These are phyloP conservation scores for Bipolaris victoriae DNA, from an alignment of 2,329 filamentous ascomycete genomes.

Conservation along the genomic window DNA sequence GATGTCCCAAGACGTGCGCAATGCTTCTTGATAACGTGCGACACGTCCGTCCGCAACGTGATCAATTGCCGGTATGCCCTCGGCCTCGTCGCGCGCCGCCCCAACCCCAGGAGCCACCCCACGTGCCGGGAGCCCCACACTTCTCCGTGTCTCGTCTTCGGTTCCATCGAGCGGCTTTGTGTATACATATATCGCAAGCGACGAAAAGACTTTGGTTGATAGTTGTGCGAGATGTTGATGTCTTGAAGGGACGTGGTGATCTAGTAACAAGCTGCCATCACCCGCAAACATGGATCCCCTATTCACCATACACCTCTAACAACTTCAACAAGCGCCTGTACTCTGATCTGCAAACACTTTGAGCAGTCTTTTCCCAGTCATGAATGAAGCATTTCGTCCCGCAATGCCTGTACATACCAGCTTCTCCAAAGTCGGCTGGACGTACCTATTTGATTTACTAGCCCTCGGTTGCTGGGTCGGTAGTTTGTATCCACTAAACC, in stretches of 20 bases:
- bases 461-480: no score
- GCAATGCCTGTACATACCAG: neutral
- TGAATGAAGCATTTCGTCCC: neutral
- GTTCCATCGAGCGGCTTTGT: conserved; percentile 1
- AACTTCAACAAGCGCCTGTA: neutral
- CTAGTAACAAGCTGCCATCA: neutral
- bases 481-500: no score
- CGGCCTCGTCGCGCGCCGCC: conserved; percentile 22
- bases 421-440: no score
- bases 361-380: neutral
- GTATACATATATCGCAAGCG: neutral
- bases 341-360: no score
- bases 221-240: neutral
- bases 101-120: conserved; percentile 15
- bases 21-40: conserved; percentile 18
- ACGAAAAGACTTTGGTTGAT: neutral
- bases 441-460: no score
- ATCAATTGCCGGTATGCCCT: conserved; percentile 37
- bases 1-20: conserved; percentile 2
- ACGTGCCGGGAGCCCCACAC: conserved; percentile 22
- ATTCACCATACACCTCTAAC: neutral
- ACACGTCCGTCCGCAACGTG: conserved; percentile 29
- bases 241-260: neutral
- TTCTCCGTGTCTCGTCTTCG: neutral
- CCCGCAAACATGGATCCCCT: neutral